Conservation (phyloP, 1,139 yeast genomes). For the Zygotorulaspora mrakii region DNA sequence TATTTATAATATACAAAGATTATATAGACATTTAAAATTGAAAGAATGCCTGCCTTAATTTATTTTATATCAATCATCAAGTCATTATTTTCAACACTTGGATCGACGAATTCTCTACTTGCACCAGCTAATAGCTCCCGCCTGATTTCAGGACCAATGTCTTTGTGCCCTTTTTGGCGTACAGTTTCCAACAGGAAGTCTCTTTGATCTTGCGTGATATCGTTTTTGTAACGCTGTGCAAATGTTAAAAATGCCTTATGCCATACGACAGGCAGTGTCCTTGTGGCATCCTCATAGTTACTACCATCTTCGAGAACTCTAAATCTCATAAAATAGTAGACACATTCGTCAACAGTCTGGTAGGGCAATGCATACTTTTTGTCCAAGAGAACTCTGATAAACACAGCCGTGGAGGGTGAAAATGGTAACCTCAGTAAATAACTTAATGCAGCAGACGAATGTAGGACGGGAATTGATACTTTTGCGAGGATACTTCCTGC, state of each 20-base stretch:
- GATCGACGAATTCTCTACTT: slow-evolving; percentile 42
- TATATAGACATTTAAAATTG: neutral
- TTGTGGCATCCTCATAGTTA: slow-evolving; percentile 48
- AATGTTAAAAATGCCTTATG: slow-evolving; percentile 91
- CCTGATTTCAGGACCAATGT: slow-evolving; percentile 90
- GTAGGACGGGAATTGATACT: slow-evolving; percentile 89
- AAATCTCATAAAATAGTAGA: slow-evolving; percentile 92
- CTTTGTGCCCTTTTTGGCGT: slow-evolving; percentile 83
- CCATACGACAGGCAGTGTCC: slow-evolving; percentile 85
- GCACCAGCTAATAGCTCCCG: slow-evolving; percentile 86
- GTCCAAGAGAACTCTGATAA: slow-evolving; percentile 82
- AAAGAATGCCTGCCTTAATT: no score
- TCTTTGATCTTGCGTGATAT: slow-evolving; percentile 94
- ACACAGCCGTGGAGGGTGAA: slow-evolving; percentile 83
- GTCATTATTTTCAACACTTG: slow-evolving; percentile 26
- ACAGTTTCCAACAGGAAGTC: slow-evolving; percentile 88
- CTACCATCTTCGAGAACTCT: slow-evolving; percentile 50
- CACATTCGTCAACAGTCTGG: slow-evolving; percentile 91
- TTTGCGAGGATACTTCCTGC: slow-evolving; percentile 88
- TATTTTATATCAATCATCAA: slow-evolving; percentile 32
- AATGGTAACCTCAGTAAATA: slow-evolving; percentile 81
- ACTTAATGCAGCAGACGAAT: slow-evolving; percentile 91
- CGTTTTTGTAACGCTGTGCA: slow-evolving; percentile 94
- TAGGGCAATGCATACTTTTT: slow-evolving; percentile 96
- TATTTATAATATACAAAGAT: neutral